Base-by-base conservation (phyloP, 2,329 filamentous ascomycete species). In the Colletotrichum salicis region DNA sequence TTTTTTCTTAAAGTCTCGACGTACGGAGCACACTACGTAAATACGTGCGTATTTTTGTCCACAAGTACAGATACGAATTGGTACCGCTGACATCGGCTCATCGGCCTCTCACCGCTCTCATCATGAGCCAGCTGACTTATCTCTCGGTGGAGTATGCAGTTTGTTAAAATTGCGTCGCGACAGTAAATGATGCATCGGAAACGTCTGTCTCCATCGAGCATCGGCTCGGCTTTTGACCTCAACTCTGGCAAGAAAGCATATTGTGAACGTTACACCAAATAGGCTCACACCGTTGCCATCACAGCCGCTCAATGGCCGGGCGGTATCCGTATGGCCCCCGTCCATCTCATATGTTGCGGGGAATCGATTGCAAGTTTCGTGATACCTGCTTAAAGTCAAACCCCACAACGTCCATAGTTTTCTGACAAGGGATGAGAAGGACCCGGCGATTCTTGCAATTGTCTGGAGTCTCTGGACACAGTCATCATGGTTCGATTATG, bases 101-200 rank as follows among this genome's bases (percentile, higher is more conserved):
- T 64, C 65, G 22, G 41, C 33, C 45, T 55, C 59, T 72, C 69
- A 71, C 69, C 69, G 70, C 70, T 72, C 55, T 64, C 48, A 35
- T 57, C 65, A 64, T 60, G 60, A 69, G 57, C 65, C 70, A 72
- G 70, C 59, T 72, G 65, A 72, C 65, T 72, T 69, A 29, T 59
- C 54, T 64, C 60, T 55, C 19, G 10, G 65, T 55, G 70, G 70
- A 60, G 51, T 35, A 41, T n/a, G 31, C 27, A 11, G 19, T 37
- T 58, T 31, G 4, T 55, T 45, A 12, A 51, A 56, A 33, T 69
- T 60, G 60, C 22, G 35, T 56, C n/a, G 48, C 55, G 35, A 56
- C 48, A 29, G 37, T 48, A 22, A 56, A 24, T 27, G 45, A 60
- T 55, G 62, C 52, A 63, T 60, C 59, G 54, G 60, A 35, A 71